Evolutionary conservation across 75 land plant genomes (phyloP).

Genomic region (Cunninghamia lanceolata): DNA sequence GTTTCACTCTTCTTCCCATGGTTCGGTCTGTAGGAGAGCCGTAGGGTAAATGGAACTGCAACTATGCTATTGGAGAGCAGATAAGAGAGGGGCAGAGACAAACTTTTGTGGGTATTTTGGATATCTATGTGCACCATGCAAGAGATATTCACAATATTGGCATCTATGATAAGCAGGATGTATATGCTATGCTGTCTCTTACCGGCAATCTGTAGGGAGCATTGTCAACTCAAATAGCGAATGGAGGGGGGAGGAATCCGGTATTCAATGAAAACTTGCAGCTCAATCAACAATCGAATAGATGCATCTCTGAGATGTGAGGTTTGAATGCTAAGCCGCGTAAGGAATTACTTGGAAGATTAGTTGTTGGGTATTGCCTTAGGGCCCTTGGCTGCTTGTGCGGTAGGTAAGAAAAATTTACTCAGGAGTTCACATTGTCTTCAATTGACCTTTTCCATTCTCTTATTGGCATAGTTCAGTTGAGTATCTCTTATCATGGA

Average conservation of each 20-base stretch:
- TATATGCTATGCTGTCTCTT: slow-evolving; percentile 70
- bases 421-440: slow-evolving; percentile 58
- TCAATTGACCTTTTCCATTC: slow-evolving; percentile 85
- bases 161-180: slow-evolving; percentile 89
- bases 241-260: slow-evolving; percentile 74
- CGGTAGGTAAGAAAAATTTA: slow-evolving; percentile 30
- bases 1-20: too few relatives aligned
- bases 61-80: neutral
- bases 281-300: slow-evolving; percentile 30
- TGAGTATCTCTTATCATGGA: slow-evolving; percentile 50
- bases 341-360: slow-evolving; percentile 67
- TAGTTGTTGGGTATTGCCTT: slow-evolving; percentile 74
- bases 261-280: slow-evolving; percentile 62
- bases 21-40: too few relatives aligned
- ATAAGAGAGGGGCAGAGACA: neutral
- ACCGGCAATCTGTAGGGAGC: slow-evolving; percentile 40
- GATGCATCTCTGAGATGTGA: slow-evolving; percentile 74
- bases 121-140: slow-evolving; percentile 64
- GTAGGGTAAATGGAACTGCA: neutral
- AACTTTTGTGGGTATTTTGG: slow-evolving; percentile 45
- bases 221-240: slow-evolving; percentile 47
- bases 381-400: slow-evolving; percentile 51
- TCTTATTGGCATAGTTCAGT: slow-evolving; percentile 65
- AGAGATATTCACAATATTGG: slow-evolving; percentile 79
- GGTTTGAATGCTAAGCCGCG: slow-evolving; percentile 83